Conservation (phyloP, 352 stramenopile species). For the Phytophthora idaei region DNA sequence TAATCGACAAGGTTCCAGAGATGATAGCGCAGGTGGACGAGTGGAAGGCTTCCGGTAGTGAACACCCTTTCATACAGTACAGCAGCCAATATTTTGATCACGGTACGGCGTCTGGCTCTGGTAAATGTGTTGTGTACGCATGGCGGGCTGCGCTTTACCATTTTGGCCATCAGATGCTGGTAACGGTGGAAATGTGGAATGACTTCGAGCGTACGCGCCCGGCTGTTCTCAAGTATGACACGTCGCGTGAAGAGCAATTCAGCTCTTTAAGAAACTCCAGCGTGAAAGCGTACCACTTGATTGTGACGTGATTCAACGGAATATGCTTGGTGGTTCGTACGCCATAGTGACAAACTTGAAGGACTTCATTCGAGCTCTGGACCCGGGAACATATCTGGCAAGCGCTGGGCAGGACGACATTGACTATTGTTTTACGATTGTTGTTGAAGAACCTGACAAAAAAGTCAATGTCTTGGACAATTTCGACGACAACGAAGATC, state of each 20-base stretch:
- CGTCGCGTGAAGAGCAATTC: not conserved
- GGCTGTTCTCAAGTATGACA: not conserved
- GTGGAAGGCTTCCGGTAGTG: not conserved
- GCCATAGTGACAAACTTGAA: not conserved
- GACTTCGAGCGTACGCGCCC: not conserved
- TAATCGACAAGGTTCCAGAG: not conserved
- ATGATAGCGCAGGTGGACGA: not conserved
- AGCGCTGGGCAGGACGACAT: not conserved
- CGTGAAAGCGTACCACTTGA: constrained; percentile 1
- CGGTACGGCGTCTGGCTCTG: not conserved
- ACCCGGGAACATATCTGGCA: constrained; percentile 1
- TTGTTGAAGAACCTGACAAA: not conserved
- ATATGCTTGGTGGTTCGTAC: not conserved
- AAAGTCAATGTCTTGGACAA: not conserved
- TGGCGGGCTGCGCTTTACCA: not conserved
- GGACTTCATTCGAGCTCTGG: not conserved
- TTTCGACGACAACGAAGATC: not conserved
- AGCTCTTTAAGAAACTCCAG: constrained; percentile 18
- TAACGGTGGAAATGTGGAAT: constrained; percentile 12
- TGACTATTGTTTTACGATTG: constrained; percentile 6
- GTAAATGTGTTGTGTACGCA: constrained; percentile 11
- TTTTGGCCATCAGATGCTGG: not conserved
- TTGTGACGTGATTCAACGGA: not conserved
- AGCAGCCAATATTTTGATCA: not conserved
- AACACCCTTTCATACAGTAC: not conserved